These are phyloP conservation scores for Rhizopus stolonifer DNA, from an alignment of 371 early-diverging fungal genomes.

Conservation along the genomic window DNA sequence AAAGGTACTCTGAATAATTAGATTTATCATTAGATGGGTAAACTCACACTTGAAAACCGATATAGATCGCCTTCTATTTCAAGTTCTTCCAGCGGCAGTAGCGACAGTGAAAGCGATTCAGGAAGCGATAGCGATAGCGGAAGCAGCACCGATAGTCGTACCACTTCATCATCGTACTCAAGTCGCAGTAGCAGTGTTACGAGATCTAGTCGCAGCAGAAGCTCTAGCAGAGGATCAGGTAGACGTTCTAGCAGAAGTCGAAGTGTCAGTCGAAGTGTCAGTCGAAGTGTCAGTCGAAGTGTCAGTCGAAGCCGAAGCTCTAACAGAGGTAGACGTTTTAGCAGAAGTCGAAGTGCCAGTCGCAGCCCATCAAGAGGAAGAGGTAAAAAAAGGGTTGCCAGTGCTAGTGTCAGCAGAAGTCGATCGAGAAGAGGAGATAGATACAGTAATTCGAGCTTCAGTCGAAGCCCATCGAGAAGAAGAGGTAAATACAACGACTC, in stretches of 20 bases:
- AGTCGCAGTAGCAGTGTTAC: slow-evolving; percentile 12
- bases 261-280: neutral
- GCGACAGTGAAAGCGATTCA: slow-evolving; percentile 11
- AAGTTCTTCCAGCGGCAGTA: slow-evolving; percentile 10
- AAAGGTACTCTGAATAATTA: slow-evolving; percentile 10
- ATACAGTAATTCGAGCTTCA: neutral
- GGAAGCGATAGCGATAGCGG: slow-evolving; percentile 20
- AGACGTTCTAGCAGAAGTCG: neutral
- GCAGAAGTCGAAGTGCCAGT: slow-evolving; percentile 3
- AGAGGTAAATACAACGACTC: neutral
- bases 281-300: slow-evolving; percentile 2
- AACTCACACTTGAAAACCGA: neutral
- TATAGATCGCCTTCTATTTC: slow-evolving; percentile 8
- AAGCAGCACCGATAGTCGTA: slow-evolving; percentile 4
- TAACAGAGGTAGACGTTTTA: neutral
- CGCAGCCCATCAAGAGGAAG: neutral
- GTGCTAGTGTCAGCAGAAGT: neutral
- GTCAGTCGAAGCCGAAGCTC: neutral
- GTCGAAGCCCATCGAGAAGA: neutral
- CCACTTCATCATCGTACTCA: neutral
- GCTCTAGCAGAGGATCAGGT: neutral
- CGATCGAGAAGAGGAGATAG: neutral
- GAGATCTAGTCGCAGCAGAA: slow-evolving; percentile 4
- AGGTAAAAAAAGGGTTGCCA: neutral
- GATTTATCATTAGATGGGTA: neutral